Evolutionary conservation across 2,329 filamentous ascomycete species (phyloP).

Genomic region (Chaetomiaceae sp.): DNA sequence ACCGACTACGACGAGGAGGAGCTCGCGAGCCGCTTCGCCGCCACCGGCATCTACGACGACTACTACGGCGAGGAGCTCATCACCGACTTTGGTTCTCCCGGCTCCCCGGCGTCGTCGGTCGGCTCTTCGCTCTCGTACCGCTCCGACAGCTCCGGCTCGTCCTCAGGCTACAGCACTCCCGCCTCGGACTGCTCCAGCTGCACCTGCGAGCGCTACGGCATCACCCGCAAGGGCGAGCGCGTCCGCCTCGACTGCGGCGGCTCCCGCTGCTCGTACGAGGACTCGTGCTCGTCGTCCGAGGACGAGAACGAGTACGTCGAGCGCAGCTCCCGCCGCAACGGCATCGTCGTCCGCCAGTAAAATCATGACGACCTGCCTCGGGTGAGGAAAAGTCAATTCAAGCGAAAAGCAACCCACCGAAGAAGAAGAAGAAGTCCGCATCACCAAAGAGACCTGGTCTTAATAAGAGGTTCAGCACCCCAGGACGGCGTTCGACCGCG

Average conservation of each 20-base stretch:
- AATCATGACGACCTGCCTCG: constrained; percentile 21
- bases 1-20: constrained; percentile 75
- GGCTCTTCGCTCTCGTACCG: constrained; percentile 65
- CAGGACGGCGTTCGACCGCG: no score
- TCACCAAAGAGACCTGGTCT: neutral
- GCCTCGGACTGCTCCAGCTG: constrained; percentile 73
- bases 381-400: constrained; percentile 23
- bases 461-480: constrained; percentile 5
- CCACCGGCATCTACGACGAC: constrained; percentile 53
- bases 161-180: constrained; percentile 74
- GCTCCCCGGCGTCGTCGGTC: constrained; percentile 60
- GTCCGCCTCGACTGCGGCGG: constrained; percentile 97
- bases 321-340: constrained; percentile 57
- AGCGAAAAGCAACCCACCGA: constrained; percentile 18
- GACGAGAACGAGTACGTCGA: constrained; percentile 53
- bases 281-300: constrained; percentile 60
- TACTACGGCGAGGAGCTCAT: constrained; percentile 48
- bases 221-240: constrained; percentile 86
- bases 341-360: constrained; percentile 51
- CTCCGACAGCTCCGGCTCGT: constrained; percentile 69
- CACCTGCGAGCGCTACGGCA: constrained; percentile 94
- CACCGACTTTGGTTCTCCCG: constrained; percentile 47
- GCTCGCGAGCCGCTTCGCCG: constrained; percentile 69
- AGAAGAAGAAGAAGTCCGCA: constrained; percentile 1
- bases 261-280: constrained; percentile 75